phyloP scores from a whole-genome alignment of 352 stramenopile species.

The Elongisporangium undulatum region DNA sequence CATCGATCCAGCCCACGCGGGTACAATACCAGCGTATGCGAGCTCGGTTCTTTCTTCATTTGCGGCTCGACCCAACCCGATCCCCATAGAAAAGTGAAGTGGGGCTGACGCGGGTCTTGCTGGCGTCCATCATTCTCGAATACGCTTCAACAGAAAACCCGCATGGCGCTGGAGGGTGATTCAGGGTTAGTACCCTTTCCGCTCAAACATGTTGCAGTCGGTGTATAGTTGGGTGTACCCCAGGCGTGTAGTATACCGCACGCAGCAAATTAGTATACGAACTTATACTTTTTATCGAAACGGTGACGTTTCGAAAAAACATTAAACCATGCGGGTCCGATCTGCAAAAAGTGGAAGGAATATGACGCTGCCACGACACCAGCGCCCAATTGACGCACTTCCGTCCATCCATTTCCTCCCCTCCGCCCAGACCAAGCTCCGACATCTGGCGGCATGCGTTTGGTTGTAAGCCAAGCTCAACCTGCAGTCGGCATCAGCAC shows the following conservation, averaged over 20 bases:
- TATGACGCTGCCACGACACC: background rate
- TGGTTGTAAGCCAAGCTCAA: background rate
- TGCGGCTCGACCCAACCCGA: background rate
- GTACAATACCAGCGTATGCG: conserved; percentile 1
- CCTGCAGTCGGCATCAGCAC: background rate
- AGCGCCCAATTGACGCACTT: background rate
- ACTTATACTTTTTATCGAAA: background rate
- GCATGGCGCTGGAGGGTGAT: background rate
- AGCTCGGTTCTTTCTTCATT: background rate
- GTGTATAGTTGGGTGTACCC: background rate
- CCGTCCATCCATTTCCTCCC: background rate
- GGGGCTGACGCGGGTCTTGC: background rate
- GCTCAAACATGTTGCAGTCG: background rate
- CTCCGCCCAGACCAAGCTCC: background rate
- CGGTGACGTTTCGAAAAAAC: background rate
- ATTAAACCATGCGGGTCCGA: background rate
- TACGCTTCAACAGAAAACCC: background rate
- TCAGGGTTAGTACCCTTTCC: background rate
- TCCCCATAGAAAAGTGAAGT: background rate
- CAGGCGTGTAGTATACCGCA: background rate
- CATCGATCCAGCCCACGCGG: background rate
- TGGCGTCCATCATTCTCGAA: background rate
- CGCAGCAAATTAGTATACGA: background rate
- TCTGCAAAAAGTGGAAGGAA: background rate
- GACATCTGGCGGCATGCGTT: background rate